These are phyloP conservation scores for Lipomyces orientalis DNA, from an alignment of 805 yeast species.

Conservation along the genomic window DNA sequence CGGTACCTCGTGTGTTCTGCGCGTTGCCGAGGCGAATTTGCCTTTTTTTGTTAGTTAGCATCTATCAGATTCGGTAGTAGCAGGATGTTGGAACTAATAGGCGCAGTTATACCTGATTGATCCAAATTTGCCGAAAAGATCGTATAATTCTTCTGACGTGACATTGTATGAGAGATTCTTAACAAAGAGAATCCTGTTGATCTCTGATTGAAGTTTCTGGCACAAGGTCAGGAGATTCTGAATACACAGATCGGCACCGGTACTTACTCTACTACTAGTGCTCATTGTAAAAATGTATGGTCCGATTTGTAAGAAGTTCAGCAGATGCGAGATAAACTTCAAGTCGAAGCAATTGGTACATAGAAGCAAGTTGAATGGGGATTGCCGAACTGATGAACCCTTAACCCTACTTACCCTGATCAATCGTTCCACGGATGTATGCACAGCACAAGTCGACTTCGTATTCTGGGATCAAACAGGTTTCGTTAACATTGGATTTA, in stretches of 20 bases:
- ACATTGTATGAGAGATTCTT: slow-evolving; percentile 64
- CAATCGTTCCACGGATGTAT: no score
- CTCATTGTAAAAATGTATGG: neutral
- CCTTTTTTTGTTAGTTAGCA: slow-evolving; percentile 33
- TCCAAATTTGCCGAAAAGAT: slow-evolving; percentile 61
- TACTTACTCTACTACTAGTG: neutral
- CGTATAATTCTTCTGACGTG: slow-evolving; percentile 54
- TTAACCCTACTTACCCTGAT: neutral
- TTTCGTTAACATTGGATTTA: neutral
- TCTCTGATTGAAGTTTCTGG: slow-evolving; percentile 34
- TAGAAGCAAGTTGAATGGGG: neutral
- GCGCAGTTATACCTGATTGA: slow-evolving; percentile 47
- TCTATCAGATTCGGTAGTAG: neutral
- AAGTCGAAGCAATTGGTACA: neutral
- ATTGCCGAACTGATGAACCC: neutral
- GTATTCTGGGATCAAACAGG: neutral
- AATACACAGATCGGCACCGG: neutral
- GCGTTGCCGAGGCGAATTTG: slow-evolving; percentile 57
- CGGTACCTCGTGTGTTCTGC: slow-evolving; percentile 56
- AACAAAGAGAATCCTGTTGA: slow-evolving; percentile 52
- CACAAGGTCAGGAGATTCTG: neutral
- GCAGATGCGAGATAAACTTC: neutral
- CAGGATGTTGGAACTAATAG: neutral
- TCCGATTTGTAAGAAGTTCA: neutral
- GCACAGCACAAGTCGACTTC: no score